These are phyloP conservation scores for Helotiales sp. DNA, from an alignment of 2,329 filamentous ascomycete species.

Conservation along the genomic window DNA sequence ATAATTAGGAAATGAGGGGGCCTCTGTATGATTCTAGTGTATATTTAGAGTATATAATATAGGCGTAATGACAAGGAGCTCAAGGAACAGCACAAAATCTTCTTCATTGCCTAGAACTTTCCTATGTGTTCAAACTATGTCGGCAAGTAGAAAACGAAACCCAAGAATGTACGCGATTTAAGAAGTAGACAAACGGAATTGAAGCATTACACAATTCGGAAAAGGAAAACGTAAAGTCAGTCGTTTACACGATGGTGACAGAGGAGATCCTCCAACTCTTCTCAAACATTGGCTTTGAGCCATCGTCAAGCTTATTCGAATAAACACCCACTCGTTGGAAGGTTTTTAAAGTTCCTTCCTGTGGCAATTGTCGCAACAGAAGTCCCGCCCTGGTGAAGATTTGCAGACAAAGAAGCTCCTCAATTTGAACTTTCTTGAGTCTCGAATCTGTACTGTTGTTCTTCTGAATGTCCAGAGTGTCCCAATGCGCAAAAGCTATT, in stretches of 20 bases:
- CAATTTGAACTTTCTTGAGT: neutral
- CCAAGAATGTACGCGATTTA: too few relatives aligned
- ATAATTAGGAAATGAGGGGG: neutral
- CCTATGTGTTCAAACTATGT: too few relatives aligned
- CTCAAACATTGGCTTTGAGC: neutral
- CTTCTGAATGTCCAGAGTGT: neutral
- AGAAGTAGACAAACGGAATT: neutral
- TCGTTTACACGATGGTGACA: neutral
- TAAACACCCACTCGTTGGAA: slow-evolving; percentile 9
- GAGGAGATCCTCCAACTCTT: neutral
- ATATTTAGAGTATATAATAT: too few relatives aligned
- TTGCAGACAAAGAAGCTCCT: slow-evolving; percentile 2
- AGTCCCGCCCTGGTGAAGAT: neutral
- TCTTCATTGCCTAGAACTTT: too few relatives aligned
- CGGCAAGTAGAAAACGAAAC: too few relatives aligned
- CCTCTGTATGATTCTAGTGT: too few relatives aligned
- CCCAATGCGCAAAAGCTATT: slow-evolving; percentile 10
- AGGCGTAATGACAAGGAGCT: too few relatives aligned
- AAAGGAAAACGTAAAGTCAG: neutral
- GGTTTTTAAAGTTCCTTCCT: neutral
- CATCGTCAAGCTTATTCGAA: neutral
- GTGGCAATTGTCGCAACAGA: neutral
- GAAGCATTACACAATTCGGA: neutral
- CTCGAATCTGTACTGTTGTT: neutral
- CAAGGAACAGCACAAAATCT: too few relatives aligned